phyloP scores from a whole-genome alignment of 1,284 basidiomycete species.

The Ustilago vetiveriae region DNA sequence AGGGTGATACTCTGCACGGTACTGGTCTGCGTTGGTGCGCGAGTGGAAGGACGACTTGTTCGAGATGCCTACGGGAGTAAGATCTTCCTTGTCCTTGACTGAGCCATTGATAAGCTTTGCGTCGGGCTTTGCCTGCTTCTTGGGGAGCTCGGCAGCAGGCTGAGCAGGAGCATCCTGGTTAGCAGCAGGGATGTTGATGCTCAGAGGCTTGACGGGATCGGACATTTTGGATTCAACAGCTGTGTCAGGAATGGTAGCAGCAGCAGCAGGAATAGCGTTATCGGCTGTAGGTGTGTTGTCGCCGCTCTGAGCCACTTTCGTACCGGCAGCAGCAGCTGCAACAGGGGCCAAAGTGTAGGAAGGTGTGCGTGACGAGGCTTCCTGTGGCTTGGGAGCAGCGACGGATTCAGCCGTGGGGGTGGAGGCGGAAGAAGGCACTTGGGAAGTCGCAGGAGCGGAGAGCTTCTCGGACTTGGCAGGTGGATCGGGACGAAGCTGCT shows the following conservation, averaged over 20 bases:
- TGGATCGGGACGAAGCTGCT: constrained; percentile 19
- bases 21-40: constrained; percentile 39
- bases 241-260: neutral
- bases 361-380: constrained; percentile 1
- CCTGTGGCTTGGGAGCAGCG: constrained; percentile 9
- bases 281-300: neutral
- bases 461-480: constrained; percentile 26
- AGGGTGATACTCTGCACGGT: constrained; percentile 50
- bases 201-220: constrained; percentile 28
- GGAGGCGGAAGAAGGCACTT: constrained; percentile 9
- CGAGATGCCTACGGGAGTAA: constrained; percentile 31
- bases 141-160: constrained; percentile 34
- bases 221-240: constrained; percentile 14
- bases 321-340: constrained; percentile 10
- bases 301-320: constrained; percentile 5
- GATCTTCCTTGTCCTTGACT: constrained; percentile 13
- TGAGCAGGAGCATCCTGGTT: constrained; percentile 12
- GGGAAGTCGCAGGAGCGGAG: constrained; percentile 10
- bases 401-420: constrained; percentile 17
- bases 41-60: constrained; percentile 55
- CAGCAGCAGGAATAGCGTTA: constrained; percentile 8
- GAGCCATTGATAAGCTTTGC: constrained; percentile 10
- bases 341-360: constrained; percentile 1
- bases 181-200: constrained; percentile 42
- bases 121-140: constrained; percentile 43